These are phyloP conservation scores for Polygonum maritimum DNA, from an alignment of 148 eudicot genomes.

Conservation along the genomic window DNA sequence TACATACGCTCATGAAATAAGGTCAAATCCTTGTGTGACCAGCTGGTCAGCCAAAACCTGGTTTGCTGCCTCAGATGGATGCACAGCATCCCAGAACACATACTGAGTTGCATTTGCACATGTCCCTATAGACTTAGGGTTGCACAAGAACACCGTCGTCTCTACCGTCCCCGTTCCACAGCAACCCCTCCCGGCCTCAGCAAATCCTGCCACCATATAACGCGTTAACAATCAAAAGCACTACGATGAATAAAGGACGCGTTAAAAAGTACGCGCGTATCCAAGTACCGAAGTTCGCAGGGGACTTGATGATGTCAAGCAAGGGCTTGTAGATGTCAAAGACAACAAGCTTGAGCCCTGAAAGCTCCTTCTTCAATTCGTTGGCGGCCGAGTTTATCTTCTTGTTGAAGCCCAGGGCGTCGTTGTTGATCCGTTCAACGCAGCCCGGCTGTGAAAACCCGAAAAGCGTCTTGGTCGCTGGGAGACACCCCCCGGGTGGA, in stretches of 20 bases:
- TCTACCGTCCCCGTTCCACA: conserved; percentile 87
- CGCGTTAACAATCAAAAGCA: background rate
- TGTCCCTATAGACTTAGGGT: conserved; percentile 68
- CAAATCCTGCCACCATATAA: conserved; percentile 42
- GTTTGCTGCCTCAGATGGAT: conserved; percentile 95
- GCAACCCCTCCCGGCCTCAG: conserved; percentile 81
- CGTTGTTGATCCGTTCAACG: conserved; percentile 50
- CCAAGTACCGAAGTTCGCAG: conserved; percentile 50
- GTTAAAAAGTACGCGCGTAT: no score
- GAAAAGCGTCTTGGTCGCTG: conserved; percentile 55
- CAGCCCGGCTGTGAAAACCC: conserved; percentile 59
- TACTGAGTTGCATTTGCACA: conserved; percentile 74
- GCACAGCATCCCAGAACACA: conserved; percentile 97
- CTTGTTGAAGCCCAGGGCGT: conserved; percentile 72
- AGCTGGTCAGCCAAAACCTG: conserved; percentile 70
- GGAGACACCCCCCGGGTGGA: conserved; percentile 82
- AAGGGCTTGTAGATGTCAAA: conserved; percentile 86
- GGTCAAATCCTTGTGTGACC: conserved; percentile 45
- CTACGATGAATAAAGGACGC: background rate
- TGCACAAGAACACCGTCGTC: conserved; percentile 78
- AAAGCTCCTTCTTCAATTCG: conserved; percentile 44
- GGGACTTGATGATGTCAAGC: conserved; percentile 50
- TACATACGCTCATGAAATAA: conserved; percentile 19
- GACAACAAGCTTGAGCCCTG: conserved; percentile 64
- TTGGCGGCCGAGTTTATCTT: conserved; percentile 61